Conservation (phyloP, 2,329 filamentous ascomycete genomes). For the Colletotrichum graminicola region DNA sequence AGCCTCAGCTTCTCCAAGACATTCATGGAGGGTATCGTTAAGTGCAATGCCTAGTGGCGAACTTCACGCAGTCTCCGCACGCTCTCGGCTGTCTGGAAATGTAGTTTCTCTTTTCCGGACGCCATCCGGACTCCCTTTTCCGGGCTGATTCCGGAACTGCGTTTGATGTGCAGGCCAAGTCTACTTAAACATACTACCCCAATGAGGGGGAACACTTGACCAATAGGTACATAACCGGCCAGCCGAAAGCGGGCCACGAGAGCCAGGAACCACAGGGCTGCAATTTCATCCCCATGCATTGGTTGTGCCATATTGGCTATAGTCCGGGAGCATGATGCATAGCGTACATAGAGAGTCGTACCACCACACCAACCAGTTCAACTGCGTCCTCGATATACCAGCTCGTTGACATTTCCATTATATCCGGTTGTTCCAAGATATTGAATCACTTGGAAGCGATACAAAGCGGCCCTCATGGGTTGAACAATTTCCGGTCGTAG, state of each 20-base stretch:
- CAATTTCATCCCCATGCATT: conserved; percentile 1
- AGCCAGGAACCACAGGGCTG: background rate
- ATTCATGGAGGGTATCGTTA: background rate
- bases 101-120: conserved; percentile 8
- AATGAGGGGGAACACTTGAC: background rate
- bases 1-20: background rate
- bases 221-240: too few relatives aligned
- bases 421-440: background rate
- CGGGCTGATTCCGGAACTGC: conserved; percentile 23
- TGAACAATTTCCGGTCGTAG: background rate
- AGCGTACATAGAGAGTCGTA: background rate
- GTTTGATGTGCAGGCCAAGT: background rate
- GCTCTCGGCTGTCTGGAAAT: background rate
- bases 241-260: background rate
- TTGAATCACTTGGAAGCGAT: background rate
- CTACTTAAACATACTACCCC: background rate
- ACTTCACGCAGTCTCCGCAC: background rate
- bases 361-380: background rate
- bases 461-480: background rate
- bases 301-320: background rate
- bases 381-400: background rate
- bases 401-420: background rate
- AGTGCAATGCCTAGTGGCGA: background rate
- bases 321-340: background rate
- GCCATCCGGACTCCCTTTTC: conserved; percentile 13